These are phyloP conservation scores for Clavispora santaluciae DNA, from an alignment of 805 yeast genomes.

Conservation along the genomic window DNA sequence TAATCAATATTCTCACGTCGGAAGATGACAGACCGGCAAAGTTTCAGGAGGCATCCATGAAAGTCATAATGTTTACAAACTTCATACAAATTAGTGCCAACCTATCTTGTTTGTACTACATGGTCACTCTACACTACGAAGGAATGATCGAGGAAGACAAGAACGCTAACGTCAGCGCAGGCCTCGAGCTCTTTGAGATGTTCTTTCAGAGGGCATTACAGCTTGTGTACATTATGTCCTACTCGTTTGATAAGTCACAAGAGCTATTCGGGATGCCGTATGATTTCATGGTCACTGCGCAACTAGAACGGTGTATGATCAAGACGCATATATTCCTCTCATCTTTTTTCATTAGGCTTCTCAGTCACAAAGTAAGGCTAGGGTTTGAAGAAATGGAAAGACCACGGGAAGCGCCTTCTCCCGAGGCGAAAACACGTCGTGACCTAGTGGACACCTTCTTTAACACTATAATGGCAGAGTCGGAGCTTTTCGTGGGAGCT, in stretches of 20 bases:
- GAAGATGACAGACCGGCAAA: conserved; percentile 15
- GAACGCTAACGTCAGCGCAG: conserved; percentile 31
- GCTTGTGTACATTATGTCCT: conserved; percentile 39
- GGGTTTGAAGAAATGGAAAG: conserved; percentile 12
- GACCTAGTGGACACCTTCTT: conserved; percentile 30
- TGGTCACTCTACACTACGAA: conserved; percentile 39
- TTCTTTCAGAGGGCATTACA: conserved; percentile 38
- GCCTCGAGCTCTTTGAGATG: conserved; percentile 38
- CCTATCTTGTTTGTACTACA: conserved; percentile 36
- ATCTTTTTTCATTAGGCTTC: conserved; percentile 34
- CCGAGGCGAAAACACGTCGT: conserved; percentile 12
- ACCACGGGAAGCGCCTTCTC: neutral
- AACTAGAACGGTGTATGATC: conserved; percentile 36
- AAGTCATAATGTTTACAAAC: conserved; percentile 31
- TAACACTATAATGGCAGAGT: conserved; percentile 28
- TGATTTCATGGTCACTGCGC: conserved; percentile 34
- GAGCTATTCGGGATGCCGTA: conserved; percentile 37
- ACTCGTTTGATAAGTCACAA: conserved; percentile 38
- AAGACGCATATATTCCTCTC: conserved; percentile 37
- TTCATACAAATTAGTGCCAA: conserved; percentile 37
- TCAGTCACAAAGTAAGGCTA: conserved; percentile 33
- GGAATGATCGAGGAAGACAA: conserved; percentile 23
- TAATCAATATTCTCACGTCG: conserved; percentile 5
- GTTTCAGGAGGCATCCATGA: conserved; percentile 26
- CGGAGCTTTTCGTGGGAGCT: conserved; percentile 41